Evolutionary conservation across 441 rosid species (phyloP), one percentile per base, ranked within the genome.

Genomic region (Adansonia madagascariensis): DNA sequence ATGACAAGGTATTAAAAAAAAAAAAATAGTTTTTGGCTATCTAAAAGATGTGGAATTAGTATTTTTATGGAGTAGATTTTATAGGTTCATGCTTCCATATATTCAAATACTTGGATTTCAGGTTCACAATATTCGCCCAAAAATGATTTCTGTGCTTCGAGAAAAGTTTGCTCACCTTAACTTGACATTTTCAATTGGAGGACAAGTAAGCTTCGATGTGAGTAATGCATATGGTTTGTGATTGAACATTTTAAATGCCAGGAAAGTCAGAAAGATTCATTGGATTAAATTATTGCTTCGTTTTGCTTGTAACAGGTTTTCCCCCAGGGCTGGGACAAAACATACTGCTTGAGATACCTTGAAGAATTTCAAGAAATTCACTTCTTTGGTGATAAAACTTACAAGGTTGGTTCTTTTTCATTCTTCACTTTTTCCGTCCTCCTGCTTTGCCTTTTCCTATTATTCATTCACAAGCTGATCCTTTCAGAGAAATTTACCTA

Each of bases 341-440:
- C 99, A 70, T 94, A 92, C 83, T 94, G 99, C 89, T 86, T 96
- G 91, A 89, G 85, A 67, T 96, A 88, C 82, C 98, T 96, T 10
- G 85, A 89, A 31, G 93, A 90, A 17, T 94, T 91, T 74, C 78
- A 70, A 27, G 98, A 94, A 81, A 92, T 96, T 74, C 99, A 96
- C 88, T 96, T 96, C 83, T 96, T 96, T 77, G 99, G 99, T 52
- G 99, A 96, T 92, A 96, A 92, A 88, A 96, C 99, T 47, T 92
- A 92, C 88, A 86, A 94, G 97, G 99, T 95, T 61, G 50, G 79
- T 15, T 20, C 69, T 17, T 18, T 47, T 66, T 20, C 46, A 75
- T 75, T 22, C 0, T 52, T 44, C 56, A 62, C 67, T 53, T 14
- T 14, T 64, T 72, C 47, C 20, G 18, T 49, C 24, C 17, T 27